Evolutionary conservation across 768 basidiomycete species (phyloP).

Genomic region (Tricholoma flavovirens): DNA sequence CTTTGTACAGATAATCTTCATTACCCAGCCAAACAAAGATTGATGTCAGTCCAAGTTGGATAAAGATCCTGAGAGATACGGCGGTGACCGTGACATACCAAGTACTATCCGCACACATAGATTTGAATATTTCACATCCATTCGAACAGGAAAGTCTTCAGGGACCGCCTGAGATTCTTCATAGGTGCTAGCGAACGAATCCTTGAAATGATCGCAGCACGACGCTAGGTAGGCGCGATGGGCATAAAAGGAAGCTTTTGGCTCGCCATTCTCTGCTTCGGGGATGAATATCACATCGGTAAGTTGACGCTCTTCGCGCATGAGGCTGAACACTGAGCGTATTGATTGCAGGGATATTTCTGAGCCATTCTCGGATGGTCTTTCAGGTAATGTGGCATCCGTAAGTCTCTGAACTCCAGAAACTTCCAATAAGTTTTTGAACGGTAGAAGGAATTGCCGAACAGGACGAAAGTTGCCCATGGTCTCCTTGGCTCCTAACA

Average conservation of each 20-base stretch:
- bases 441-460: slow-evolving; percentile 28
- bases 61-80: not conserved
- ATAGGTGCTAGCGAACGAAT: slow-evolving; percentile 23
- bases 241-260: slow-evolving; percentile 21
- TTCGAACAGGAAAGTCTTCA: slow-evolving; percentile 7
- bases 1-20: slow-evolving; percentile 30
- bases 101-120: slow-evolving; percentile 22
- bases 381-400: slow-evolving; percentile 3
- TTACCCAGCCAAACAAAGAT: not conserved
- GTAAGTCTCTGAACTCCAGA: slow-evolving; percentile 27
- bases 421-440: slow-evolving; percentile 24
- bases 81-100: too few species aligned
- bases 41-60: not conserved
- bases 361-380: slow-evolving; percentile 12
- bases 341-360: slow-evolving; percentile 11
- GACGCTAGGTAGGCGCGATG: slow-evolving; percentile 37
- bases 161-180: slow-evolving; percentile 13
- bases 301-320: slow-evolving; percentile 26
- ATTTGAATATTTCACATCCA: slow-evolving; percentile 11
- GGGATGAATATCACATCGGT: slow-evolving; percentile 33
- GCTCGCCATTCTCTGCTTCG: slow-evolving; percentile 11
- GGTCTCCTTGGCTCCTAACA: slow-evolving; percentile 29
- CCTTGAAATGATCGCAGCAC: slow-evolving; percentile 25
- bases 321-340: slow-evolving; percentile 26
- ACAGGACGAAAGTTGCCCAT: slow-evolving; percentile 24